These are phyloP conservation scores for Cryptococcus wingfieldii DNA, from an alignment of 1,284 basidiomycete species.

Conservation along the genomic window DNA sequence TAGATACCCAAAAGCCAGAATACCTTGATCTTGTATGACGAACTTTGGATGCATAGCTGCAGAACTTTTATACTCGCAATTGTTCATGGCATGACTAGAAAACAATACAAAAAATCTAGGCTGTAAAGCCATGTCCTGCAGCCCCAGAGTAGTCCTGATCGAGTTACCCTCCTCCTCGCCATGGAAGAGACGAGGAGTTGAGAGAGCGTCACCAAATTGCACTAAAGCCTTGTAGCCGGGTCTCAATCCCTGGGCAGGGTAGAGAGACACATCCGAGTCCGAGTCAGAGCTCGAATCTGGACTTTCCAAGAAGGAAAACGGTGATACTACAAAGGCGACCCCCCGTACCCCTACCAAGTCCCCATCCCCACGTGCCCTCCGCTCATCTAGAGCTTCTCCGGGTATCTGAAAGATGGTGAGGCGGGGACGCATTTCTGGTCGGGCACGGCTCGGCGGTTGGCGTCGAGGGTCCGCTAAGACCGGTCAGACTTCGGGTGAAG, in stretches of 20 bases:
- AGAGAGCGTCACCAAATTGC: constrained; percentile 51
- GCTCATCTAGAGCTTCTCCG: constrained; percentile 31
- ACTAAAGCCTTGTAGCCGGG: constrained; percentile 47
- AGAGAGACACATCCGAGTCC: constrained; percentile 5
- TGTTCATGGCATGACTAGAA: not conserved
- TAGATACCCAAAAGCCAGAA: not conserved
- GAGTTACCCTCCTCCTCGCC: constrained; percentile 43
- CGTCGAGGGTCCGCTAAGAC: constrained; percentile 42
- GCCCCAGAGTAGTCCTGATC: constrained; percentile 53
- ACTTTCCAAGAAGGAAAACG: constrained; percentile 6
- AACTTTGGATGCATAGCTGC: not conserved
- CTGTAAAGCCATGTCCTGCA: constrained; percentile 42
- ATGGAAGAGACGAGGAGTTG: constrained; percentile 3
- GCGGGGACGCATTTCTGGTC: constrained; percentile 49
- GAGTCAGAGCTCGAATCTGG: not conserved
- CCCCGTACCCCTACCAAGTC: constrained; percentile 46
- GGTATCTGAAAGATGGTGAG: constrained; percentile 11
- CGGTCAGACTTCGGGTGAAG: constrained; percentile 18
- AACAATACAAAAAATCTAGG: constrained; percentile 44
- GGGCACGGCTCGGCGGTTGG: constrained; percentile 38
- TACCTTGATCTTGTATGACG: not conserved
- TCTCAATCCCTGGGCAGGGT: not conserved
- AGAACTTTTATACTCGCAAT: not conserved
- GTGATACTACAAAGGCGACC: constrained; percentile 27
- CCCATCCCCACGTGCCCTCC: constrained; percentile 25